phyloP scores from a whole-genome alignment of 805 yeast species.

The Yamadazyma kitorensis region DNA sequence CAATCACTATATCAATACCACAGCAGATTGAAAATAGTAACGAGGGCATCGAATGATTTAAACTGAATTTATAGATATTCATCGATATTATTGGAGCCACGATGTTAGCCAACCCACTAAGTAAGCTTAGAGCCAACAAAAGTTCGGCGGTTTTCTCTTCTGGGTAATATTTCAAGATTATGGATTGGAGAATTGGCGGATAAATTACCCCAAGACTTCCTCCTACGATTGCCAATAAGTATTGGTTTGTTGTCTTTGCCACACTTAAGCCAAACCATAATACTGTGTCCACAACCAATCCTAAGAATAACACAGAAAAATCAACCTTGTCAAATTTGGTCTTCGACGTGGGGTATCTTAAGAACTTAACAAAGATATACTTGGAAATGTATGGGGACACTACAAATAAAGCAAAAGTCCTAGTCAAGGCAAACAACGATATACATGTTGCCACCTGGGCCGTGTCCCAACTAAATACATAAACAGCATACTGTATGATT shows the following conservation, averaged over 20 bases:
- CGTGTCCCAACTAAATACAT: slow-evolving; percentile 50
- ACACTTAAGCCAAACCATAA: slow-evolving; percentile 33
- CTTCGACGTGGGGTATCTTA: slow-evolving; percentile 26
- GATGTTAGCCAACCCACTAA: slow-evolving; percentile 18
- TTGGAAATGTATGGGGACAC: slow-evolving; percentile 46
- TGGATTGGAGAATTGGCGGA: slow-evolving; percentile 53
- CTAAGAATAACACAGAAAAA: slow-evolving; percentile 29
- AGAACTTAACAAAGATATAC: slow-evolving; percentile 25
- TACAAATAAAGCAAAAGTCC: slow-evolving; percentile 45
- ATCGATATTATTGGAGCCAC: slow-evolving; percentile 48
- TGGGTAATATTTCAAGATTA: slow-evolving; percentile 55
- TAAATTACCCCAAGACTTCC: slow-evolving; percentile 45
- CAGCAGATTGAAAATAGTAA: slow-evolving; percentile 15
- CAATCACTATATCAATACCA: slow-evolving; percentile 1
- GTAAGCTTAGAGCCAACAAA: slow-evolving; percentile 10
- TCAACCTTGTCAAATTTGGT: slow-evolving; percentile 51
- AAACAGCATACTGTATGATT: slow-evolving; percentile 50
- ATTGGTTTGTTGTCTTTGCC: slow-evolving; percentile 16
- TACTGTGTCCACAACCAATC: slow-evolving; percentile 33
- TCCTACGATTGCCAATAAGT: slow-evolving; percentile 29
- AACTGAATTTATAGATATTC: slow-evolving; percentile 37
- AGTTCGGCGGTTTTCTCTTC: slow-evolving; percentile 32
- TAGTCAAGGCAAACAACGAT: slow-evolving; percentile 37
- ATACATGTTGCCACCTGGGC: slow-evolving; percentile 50
- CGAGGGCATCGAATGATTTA: slow-evolving; percentile 18